Evolutionary conservation across 164 flowering plant species (phyloP).

Genomic region (Magnolia sinica): DNA sequence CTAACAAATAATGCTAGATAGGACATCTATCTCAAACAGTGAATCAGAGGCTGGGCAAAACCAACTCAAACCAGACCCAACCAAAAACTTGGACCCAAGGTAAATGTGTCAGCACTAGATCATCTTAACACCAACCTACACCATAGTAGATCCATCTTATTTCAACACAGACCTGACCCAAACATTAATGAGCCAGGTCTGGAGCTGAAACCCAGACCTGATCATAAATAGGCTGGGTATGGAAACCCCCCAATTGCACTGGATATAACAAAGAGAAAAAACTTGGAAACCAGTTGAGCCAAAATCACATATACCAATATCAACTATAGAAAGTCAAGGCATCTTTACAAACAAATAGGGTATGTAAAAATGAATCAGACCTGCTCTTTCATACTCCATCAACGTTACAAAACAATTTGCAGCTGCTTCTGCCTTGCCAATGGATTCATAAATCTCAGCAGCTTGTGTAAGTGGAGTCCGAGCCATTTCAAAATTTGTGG

Average conservation of each 20-base stretch:
- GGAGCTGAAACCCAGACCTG: background rate
- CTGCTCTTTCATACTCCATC: constrained; percentile 56
- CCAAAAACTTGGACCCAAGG: no score
- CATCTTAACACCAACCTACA: no score
- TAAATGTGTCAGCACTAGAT: no score
- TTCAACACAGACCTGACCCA: background rate
- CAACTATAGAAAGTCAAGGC: background rate
- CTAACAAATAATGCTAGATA: no score
- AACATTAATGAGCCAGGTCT: background rate
- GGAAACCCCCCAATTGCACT: background rate
- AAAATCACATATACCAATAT: background rate
- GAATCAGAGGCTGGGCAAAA: no score
- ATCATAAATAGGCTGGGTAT: background rate
- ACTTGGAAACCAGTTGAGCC: no score
- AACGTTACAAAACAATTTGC: constrained; percentile 59
- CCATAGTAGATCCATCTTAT: no score
- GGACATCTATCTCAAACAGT: no score
- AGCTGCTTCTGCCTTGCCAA: constrained; percentile 54
- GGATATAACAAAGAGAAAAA: no score
- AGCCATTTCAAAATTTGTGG: constrained; percentile 41
- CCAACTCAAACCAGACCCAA: no score
- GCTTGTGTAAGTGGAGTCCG: constrained; percentile 38
- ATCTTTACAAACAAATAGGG: background rate
- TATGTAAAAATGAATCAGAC: constrained; percentile 19
- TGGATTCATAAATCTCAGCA: constrained; percentile 57